Evolutionary conservation across 2,329 filamentous ascomycete genomes (phyloP).

Genomic region (Lasiodiplodia sp.): DNA sequence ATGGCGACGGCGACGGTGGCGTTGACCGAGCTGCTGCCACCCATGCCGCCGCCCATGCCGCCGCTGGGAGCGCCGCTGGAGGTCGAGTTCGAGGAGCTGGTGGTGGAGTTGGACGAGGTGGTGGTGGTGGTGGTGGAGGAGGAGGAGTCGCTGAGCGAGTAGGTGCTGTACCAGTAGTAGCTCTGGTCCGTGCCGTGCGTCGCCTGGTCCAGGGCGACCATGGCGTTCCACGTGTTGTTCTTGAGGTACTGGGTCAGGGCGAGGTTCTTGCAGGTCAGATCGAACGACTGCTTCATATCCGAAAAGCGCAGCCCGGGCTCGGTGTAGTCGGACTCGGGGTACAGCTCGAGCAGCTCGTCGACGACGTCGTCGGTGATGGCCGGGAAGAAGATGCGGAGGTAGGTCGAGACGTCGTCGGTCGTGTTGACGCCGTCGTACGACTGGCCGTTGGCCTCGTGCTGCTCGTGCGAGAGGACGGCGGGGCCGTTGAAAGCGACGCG

Average conservation of each 20-base stretch:
- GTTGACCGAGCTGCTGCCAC: constrained; percentile 22
- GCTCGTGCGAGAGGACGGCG: constrained; percentile 46
- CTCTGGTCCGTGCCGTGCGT: constrained; percentile 48
- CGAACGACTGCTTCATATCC: constrained; percentile 48
- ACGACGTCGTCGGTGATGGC: constrained; percentile 44
- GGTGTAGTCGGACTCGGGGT: constrained; percentile 44
- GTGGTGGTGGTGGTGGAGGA: background rate
- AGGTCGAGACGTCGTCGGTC: constrained; percentile 42
- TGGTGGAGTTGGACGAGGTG: background rate
- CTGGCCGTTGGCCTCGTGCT: constrained; percentile 45
- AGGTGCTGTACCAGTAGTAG: constrained; percentile 43
- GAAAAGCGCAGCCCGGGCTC: constrained; percentile 46
- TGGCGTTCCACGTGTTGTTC: constrained; percentile 49
- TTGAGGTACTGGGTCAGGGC: constrained; percentile 45
- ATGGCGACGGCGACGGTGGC: constrained; percentile 35
- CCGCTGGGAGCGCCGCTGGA: constrained; percentile 12
- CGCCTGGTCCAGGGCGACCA: constrained; percentile 42
- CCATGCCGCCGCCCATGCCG: constrained; percentile 7
- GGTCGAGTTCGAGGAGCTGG: constrained; percentile 34
- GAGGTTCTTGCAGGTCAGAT: constrained; percentile 45
- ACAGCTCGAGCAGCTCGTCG: constrained; percentile 41
- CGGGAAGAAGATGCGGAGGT: constrained; percentile 45
- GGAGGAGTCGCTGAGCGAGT: constrained; percentile 19
- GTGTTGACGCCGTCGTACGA: constrained; percentile 43
- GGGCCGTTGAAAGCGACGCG: constrained; percentile 48